phyloP scores from a whole-genome alignment of 1,139 yeast species.

The Geotrichum cucujoidarum region DNA sequence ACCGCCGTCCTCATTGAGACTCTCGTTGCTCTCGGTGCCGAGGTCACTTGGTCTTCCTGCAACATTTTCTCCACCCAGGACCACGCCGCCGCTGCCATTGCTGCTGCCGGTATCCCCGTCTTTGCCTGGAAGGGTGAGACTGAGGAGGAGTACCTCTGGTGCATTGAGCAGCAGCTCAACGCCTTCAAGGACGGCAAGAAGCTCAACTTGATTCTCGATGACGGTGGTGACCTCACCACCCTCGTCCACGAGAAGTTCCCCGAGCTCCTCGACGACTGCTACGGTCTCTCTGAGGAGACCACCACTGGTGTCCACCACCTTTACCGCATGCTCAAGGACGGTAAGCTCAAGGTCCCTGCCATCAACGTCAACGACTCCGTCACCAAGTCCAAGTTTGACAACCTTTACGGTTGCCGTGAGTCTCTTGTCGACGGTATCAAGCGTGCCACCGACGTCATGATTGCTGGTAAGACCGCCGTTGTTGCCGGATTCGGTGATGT shows the following conservation, averaged over 20 bases:
- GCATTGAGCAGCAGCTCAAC: constrained; percentile 98
- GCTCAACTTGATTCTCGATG: constrained; percentile 96
- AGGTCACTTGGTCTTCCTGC: constrained; percentile 99
- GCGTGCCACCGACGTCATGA: constrained; percentile 99
- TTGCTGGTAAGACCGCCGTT: constrained; percentile 98
- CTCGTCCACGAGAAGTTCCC: constrained; percentile 98
- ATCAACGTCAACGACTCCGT: constrained; percentile 99
- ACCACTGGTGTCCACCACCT: constrained; percentile 99
- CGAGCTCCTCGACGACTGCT: constrained; percentile 92
- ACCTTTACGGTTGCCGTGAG: constrained; percentile 99
- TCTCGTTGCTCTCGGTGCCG: constrained; percentile 96
- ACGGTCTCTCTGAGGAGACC: constrained; percentile 97
- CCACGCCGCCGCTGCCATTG: constrained; percentile 99
- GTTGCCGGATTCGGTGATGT: constrained; percentile 99
- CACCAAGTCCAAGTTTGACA: constrained; percentile 98
- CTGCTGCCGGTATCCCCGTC: constrained; percentile 99
- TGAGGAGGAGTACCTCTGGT: constrained; percentile 99
- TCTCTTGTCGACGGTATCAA: constrained; percentile 97
- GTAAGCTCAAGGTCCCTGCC: constrained; percentile 95
- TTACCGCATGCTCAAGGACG: constrained; percentile 92
- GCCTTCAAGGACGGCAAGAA: constrained; percentile 96
- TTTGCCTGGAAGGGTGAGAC: constrained; percentile 99
- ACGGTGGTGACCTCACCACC: constrained; percentile 98
- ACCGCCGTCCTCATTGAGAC: constrained; percentile 99
- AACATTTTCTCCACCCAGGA: constrained; percentile 99